Evolutionary conservation across 257 asterid species (phyloP).

Genomic region (Linderniella brevidens): DNA sequence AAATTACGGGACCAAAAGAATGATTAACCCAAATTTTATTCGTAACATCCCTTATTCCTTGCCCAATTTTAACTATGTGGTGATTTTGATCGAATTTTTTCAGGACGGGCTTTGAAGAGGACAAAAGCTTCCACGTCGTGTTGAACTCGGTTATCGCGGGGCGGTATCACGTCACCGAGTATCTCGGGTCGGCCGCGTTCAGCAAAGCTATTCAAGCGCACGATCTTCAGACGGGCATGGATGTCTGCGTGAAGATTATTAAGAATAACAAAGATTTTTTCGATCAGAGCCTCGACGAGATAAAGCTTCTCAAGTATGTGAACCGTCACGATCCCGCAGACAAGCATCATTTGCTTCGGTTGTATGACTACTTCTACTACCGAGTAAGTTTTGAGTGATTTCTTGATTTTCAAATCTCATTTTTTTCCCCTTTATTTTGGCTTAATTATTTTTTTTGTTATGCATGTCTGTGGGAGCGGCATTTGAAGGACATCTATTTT

Average conservation of each 20-base stretch:
- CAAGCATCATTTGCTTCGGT: constrained; percentile 79
- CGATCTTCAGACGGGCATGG: constrained; percentile 95
- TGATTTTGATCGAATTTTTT: constrained; percentile 4
- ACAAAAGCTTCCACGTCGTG: constrained; percentile 77
- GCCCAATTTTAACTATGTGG: too few relatives aligned
- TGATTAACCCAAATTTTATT: too few relatives aligned
- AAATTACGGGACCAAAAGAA: too few relatives aligned
- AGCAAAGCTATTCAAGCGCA: constrained; percentile 98
- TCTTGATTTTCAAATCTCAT: neutral
- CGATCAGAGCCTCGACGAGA: constrained; percentile 97
- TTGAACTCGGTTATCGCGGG: constrained; percentile 85
- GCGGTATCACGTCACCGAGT: constrained; percentile 91
- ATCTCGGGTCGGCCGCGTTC: constrained; percentile 97
- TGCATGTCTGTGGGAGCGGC: too few relatives aligned
- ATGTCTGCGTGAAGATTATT: constrained; percentile 89
- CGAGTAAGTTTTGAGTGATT: constrained; percentile 45
- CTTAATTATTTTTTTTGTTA: too few relatives aligned
- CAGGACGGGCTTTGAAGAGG: constrained; percentile 99
- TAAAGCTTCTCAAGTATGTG: constrained; percentile 90
- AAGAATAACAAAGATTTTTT: constrained; percentile 92
- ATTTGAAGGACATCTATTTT: too few relatives aligned
- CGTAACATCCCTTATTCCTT: too few relatives aligned
- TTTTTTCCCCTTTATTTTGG: neutral
- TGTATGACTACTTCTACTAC: constrained; percentile 82
- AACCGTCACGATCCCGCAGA: constrained; percentile 92